A percentile compares a stretch with the other conserved stretches of the same genome.
Evolutionary conservation across 1,284 basidiomycete genomes (phyloP).

Genomic region (Ganoderma meredithae): DNA sequence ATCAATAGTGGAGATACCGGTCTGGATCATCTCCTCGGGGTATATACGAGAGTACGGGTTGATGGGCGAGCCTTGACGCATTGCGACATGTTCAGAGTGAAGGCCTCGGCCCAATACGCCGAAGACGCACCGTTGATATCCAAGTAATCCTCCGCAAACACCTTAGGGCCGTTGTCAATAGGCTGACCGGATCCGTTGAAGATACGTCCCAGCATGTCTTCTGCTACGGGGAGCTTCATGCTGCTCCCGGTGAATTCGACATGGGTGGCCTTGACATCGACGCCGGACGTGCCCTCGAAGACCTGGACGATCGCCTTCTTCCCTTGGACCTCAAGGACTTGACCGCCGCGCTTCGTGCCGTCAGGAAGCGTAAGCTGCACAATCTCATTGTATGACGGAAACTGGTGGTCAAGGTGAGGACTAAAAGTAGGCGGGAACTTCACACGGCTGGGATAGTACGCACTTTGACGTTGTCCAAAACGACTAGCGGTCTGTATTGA

Average conservation of each 20-base stretch:
- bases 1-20: conserved; percentile 99
- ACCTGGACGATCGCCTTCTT: conserved; percentile 99
- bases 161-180: conserved; percentile 98
- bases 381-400: conserved; percentile 99
- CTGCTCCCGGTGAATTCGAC: conserved; percentile 98
- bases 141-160: conserved; percentile 99
- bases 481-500: conserved; percentile 82
- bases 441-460: conserved; percentile 28
- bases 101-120: conserved; percentile 13
- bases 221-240: conserved; percentile 99
- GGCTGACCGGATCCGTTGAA: conserved; percentile 99
- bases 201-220: conserved; percentile 99
- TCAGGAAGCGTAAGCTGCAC: conserved; percentile 97
- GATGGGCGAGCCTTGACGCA: conserved; percentile 88
- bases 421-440: background rate
- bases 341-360: conserved; percentile 93
- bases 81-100: conserved; percentile 7
- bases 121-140: conserved; percentile 91
- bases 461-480: conserved; percentile 99
- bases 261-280: conserved; percentile 97
- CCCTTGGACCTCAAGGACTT: conserved; percentile 98
- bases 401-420: conserved; percentile 55
- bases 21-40: conserved; percentile 99
- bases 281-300: conserved; percentile 98
- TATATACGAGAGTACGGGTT: conserved; percentile 99